Conservation (phyloP, 306 rosid species). For the Prunus campanulata region DNA sequence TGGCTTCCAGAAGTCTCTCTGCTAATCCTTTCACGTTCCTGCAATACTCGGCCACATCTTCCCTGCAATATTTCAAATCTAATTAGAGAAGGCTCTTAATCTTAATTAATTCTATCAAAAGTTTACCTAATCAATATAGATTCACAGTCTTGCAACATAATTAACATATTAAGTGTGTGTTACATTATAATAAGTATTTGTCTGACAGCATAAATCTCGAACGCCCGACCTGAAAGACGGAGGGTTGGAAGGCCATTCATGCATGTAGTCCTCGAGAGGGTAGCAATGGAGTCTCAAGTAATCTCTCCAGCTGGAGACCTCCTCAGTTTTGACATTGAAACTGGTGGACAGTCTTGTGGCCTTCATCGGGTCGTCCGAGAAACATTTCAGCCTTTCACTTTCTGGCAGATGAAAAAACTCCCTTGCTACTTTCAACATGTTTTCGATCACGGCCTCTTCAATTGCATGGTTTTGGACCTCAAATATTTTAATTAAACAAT, state of each 20-base stretch:
- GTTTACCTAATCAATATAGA: too few species aligned
- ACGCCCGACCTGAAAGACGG: conserved; percentile 17
- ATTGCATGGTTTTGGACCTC: conserved; percentile 34
- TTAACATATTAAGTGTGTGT: background rate
- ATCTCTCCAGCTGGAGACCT: conserved; percentile 29
- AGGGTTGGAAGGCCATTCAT: conserved; percentile 33
- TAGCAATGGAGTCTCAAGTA: conserved; percentile 32
- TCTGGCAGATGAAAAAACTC: conserved; percentile 28
- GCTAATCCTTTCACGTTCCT: conserved; percentile 13
- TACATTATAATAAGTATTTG: too few species aligned
- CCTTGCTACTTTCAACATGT: conserved; percentile 19
- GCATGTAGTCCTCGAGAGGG: conserved; percentile 28
- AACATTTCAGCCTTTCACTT: conserved; percentile 22
- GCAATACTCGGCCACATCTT: conserved; percentile 18
- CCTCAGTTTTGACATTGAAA: conserved; percentile 29
- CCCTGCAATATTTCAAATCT: background rate
- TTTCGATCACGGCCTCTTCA: conserved; percentile 16
- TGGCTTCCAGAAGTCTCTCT: conserved; percentile 11
- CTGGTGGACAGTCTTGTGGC: conserved; percentile 25
- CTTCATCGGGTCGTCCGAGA: conserved; percentile 27
- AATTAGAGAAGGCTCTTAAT: background rate
- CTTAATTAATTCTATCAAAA: too few species aligned
- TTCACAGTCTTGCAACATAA: background rate
- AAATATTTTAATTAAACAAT: background rate
- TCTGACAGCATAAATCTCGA: too few species aligned